Conservation (phyloP, 2,329 filamentous ascomycete species). For the Samsoniella hepiali region DNA sequence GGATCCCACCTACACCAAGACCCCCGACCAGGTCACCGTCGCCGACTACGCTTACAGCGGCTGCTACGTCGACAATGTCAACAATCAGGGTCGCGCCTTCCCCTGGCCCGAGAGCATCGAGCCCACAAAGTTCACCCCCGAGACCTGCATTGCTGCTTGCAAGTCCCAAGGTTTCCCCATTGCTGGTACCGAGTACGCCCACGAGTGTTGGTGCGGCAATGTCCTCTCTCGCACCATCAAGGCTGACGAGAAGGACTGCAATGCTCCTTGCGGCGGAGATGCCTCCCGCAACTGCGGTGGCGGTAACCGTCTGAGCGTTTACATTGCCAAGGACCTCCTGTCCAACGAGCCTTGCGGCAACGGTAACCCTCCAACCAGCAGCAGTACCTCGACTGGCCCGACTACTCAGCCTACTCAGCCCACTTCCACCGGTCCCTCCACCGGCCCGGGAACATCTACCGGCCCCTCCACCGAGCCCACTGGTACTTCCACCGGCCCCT, state of each 20-base stretch:
- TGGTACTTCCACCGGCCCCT: neutral
- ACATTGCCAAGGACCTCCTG: constrained; percentile 46
- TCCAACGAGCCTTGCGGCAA: constrained; percentile 49
- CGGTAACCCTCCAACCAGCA: constrained; percentile 27
- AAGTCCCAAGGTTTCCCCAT: constrained; percentile 43
- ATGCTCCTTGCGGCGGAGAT: constrained; percentile 51
- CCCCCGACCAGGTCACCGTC: constrained; percentile 43
- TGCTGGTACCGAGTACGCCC: constrained; percentile 46
- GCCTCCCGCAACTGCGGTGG: constrained; percentile 42
- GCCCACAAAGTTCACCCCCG: constrained; percentile 38
- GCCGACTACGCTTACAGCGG: constrained; percentile 57
- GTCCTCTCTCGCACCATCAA: constrained; percentile 47
- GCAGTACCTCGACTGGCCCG: constrained; percentile 18
- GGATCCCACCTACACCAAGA: constrained; percentile 46
- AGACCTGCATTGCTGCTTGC: constrained; percentile 43
- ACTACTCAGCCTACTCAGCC: constrained; percentile 14
- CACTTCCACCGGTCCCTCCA: neutral
- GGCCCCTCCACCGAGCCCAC: neutral
- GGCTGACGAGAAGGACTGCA: constrained; percentile 41
- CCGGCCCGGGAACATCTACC: neutral
- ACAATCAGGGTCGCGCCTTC: constrained; percentile 40
- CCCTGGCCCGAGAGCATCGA: constrained; percentile 41
- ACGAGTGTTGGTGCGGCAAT: constrained; percentile 50
- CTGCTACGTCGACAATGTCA: constrained; percentile 52
- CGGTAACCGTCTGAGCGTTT: constrained; percentile 40